phyloP scores from a whole-genome alignment of 208 protist genomes.

The Endotrypanum monterogeii region DNA sequence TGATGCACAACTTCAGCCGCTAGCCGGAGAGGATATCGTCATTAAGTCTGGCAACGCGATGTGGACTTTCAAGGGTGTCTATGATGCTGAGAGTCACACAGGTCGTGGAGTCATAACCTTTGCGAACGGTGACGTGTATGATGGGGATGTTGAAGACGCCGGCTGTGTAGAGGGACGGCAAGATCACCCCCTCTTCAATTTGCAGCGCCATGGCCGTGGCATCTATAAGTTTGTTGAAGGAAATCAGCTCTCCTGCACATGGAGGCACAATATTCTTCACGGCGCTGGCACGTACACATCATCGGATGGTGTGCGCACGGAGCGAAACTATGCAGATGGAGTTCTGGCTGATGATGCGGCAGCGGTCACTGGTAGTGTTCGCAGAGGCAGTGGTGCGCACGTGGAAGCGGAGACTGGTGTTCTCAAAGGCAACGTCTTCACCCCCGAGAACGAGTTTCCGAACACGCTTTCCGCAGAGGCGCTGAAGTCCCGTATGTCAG shows the following conservation, averaged over 20 bases:
- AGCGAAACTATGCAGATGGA: slow-evolving; percentile 67
- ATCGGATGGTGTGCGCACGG: slow-evolving; percentile 38
- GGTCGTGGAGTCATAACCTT: slow-evolving; percentile 53
- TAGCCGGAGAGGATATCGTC: slow-evolving; percentile 5
- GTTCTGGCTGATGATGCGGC: slow-evolving; percentile 31
- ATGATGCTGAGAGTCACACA: slow-evolving; percentile 37
- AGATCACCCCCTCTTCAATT: slow-evolving; percentile 23
- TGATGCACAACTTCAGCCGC: slow-evolving; percentile 28
- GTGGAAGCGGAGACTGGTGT: slow-evolving; percentile 1
- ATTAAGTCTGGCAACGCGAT: slow-evolving; percentile 19
- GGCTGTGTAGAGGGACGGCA: slow-evolving; percentile 3
- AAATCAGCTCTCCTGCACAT: slow-evolving; percentile 68
- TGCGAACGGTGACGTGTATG: slow-evolving; percentile 72
- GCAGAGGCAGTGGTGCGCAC: neutral
- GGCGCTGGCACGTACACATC: slow-evolving; percentile 69
- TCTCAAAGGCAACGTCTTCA: slow-evolving; percentile 42
- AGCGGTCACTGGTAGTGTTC: neutral
- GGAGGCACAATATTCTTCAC: slow-evolving; percentile 79
- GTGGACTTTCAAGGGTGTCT: slow-evolving; percentile 52
- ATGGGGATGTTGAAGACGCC: slow-evolving; percentile 62
- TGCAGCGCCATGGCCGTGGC: slow-evolving; percentile 72
- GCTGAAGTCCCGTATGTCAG: slow-evolving; percentile 34
- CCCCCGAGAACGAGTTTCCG: slow-evolving; percentile 75
- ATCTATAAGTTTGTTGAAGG: slow-evolving; percentile 77
- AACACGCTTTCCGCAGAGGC: slow-evolving; percentile 68